Conservation (phyloP, 768 basidiomycete species). For the Boletus coccyginus region DNA sequence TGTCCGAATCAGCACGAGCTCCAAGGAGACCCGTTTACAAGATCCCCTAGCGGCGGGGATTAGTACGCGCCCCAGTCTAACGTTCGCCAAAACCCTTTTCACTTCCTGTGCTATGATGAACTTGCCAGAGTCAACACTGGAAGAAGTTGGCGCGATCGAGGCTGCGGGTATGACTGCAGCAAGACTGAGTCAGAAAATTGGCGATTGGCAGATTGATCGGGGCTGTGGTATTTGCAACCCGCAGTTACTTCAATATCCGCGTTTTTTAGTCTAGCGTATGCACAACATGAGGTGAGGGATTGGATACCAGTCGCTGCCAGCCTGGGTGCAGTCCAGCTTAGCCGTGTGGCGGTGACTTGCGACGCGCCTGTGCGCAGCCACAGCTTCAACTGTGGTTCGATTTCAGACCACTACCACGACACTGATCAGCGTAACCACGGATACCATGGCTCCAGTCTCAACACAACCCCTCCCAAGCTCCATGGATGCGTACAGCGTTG, state of each 20-base stretch:
- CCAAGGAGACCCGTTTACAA: constrained; percentile 60
- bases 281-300: too few species aligned
- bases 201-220: neutral
- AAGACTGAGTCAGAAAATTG: neutral
- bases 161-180: constrained; percentile 43
- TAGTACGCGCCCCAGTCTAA: constrained; percentile 26
- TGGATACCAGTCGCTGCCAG: too few species aligned
- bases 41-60: constrained; percentile 69
- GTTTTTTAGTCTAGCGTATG: neutral
- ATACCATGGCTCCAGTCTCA: constrained; percentile 27
- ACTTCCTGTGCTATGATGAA: neutral
- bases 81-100: neutral
- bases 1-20: constrained; percentile 48
- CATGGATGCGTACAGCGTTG: constrained; percentile 18
- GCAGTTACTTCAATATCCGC: constrained; percentile 8
- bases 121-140: constrained; percentile 42
- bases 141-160: constrained; percentile 54
- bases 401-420: constrained; percentile 3
- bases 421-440: constrained; percentile 8
- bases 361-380: neutral
- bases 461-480: constrained; percentile 26
- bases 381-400: neutral
- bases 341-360: constrained; percentile 1
- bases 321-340: neutral
- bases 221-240: constrained; percentile 4